Conservation (phyloP, 495 filamentous ascomycete genomes). For the Delitschia confertaspora region DNA sequence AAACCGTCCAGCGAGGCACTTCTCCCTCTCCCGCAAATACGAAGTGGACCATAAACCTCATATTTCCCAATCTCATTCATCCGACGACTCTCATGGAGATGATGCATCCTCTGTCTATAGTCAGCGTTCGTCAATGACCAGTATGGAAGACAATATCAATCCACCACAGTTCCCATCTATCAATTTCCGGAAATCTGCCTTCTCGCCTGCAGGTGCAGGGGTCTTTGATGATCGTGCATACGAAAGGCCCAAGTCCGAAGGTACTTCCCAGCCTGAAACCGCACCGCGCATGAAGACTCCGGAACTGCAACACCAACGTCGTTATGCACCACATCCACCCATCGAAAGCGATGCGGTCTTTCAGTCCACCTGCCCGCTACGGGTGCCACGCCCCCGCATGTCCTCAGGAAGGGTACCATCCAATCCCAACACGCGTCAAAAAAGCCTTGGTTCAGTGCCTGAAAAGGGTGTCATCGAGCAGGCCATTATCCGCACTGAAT, state of each 20-base stretch:
- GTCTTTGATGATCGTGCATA: constrained; percentile 14
- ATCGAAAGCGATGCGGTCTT: constrained; percentile 13
- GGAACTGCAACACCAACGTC: background rate
- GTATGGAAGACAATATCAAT: constrained; percentile 6
- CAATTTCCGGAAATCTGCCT: constrained; percentile 14
- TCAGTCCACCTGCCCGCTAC: constrained; percentile 8
- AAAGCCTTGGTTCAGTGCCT: constrained; percentile 1
- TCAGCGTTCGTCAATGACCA: constrained; percentile 24
- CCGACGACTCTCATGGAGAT: constrained; percentile 23
- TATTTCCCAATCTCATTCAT: constrained; percentile 10
- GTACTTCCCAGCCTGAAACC: constrained; percentile 16
- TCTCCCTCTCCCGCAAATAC: background rate
- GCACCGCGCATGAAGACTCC: constrained; percentile 6
- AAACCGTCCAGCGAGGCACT: background rate
- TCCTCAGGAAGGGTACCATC: background rate
- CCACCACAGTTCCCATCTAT: background rate
- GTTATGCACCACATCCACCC: constrained; percentile 13
- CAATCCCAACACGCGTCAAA: background rate
- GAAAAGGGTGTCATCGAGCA: constrained; percentile 17
- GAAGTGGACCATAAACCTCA: background rate
- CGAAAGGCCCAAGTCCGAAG: constrained; percentile 3
- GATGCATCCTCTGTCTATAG: constrained; percentile 24
- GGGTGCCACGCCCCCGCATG: constrained; percentile 1
- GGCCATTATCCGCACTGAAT: constrained; percentile 8
- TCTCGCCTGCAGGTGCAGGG: constrained; percentile 15